Base-by-base conservation (phyloP, 2,329 filamentous ascomycete species). In the Botrytis deweyae region DNA sequence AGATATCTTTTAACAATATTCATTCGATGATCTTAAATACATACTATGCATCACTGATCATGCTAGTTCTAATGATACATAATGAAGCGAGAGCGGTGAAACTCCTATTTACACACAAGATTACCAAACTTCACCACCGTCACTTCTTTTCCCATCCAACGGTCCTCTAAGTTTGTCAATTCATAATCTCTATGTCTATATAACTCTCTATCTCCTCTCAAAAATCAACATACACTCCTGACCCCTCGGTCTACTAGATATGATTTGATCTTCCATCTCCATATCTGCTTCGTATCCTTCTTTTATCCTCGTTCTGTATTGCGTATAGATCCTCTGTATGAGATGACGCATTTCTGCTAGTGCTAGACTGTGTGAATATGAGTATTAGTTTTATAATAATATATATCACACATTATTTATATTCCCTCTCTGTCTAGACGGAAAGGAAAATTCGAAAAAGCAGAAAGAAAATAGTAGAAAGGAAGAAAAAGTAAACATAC, bases 261-360 rank as follows among this genome's bases (percentile, higher is more conserved):
- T 91, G 46, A 92, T 84, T 79, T 92, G 90, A 78, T 92, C 90
- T 36, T 88, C 86, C 84, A 92, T 88, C 49, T 84, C 83, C 91
- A 92, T 92, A 38, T 85, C 85, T 44, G 84, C 85, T 9, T 82
- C 82, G 76, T 85, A 87, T 85, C 91, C 88, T 0, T 88, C 85
- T 12, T 86, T 81, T 44, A 84, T 76, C 1, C 75, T 80, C 0
- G 90, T 92, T 40, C 81, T 83, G 73, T 87, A 92, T 22, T 81
- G 82, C 4, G 86, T 87, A 80, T 92, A 93, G 1, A 92, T 84
- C 70, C 88, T 88, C n/a, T 84, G 84, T 18, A 92, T 83, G 36
- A 92, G 79, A 1, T 85, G 86, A 81, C 91, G 92, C 90, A 93
- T 92, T 81, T 92, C 90, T 25, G 87, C 87, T 69, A 91, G 83